Conservation (phyloP, 345 rosid genomes). For the Rhizophora apiculata region DNA sequence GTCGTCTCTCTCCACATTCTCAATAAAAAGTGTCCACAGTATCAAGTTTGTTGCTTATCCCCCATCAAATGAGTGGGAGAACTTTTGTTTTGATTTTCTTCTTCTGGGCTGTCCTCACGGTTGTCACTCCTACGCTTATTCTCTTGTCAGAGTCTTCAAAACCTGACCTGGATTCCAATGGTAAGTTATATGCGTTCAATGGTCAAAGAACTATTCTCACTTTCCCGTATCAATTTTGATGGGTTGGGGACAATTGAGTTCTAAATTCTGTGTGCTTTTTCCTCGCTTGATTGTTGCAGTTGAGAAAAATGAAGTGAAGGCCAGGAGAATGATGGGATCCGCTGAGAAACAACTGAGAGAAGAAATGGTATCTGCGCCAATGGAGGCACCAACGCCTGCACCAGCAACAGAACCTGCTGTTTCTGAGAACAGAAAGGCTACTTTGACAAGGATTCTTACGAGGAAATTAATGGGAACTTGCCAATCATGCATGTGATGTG, state of each 20-base stretch:
- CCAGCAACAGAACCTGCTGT: constrained; percentile 9
- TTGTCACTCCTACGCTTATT: constrained; percentile 84
- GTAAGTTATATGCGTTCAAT: constrained; percentile 23
- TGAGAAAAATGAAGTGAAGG: constrained; percentile 26
- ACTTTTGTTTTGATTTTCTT: constrained; percentile 69
- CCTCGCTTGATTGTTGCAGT: constrained; percentile 18
- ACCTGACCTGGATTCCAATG: constrained; percentile 24
- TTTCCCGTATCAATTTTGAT: neutral
- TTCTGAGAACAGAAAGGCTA: constrained; percentile 15
- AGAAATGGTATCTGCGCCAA: constrained; percentile 12
- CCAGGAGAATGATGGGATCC: constrained; percentile 46
- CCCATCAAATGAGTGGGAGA: constrained; percentile 59
- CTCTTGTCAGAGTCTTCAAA: constrained; percentile 68
- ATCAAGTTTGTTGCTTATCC: constrained; percentile 3
- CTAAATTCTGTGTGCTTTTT: neutral
- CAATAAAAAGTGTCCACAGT: neutral
- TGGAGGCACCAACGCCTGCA: constrained; percentile 24
- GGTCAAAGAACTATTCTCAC: neutral
- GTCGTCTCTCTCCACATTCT: too few species aligned
- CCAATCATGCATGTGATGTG: neutral
- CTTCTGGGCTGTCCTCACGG: constrained; percentile 89
- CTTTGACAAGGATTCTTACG: constrained; percentile 4
- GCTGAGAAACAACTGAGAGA: constrained; percentile 21
- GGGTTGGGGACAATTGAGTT: neutral
- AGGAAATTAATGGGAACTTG: constrained; percentile 10